A percentile compares a stretch with the other conserved stretches of the same genome.
Conservation (phyloP, 1,284 basidiomycete genomes). For the Caloboletus firmus region DNA sequence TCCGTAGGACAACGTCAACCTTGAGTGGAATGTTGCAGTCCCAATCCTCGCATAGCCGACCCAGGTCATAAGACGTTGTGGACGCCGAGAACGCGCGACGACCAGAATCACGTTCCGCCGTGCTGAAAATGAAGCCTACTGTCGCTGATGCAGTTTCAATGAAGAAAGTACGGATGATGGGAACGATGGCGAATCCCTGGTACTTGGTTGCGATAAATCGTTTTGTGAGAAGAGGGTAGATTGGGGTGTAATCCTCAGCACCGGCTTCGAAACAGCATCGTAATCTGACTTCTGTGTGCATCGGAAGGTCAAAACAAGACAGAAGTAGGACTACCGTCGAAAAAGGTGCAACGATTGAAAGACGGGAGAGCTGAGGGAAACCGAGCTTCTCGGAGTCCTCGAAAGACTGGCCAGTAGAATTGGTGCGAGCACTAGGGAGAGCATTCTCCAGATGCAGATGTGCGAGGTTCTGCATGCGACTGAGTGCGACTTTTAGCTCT, state of each 20-base stretch:
- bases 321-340: constrained; percentile 21
- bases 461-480: constrained; percentile 33
- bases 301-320: constrained; percentile 18
- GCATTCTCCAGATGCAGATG: constrained; percentile 33
- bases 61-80: constrained; percentile 7
- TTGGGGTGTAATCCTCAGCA: constrained; percentile 6
- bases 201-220: constrained; percentile 13
- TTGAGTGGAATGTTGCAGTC: constrained; percentile 21
- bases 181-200: neutral
- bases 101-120: constrained; percentile 8
- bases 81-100: constrained; percentile 9
- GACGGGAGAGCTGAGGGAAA: constrained; percentile 21
- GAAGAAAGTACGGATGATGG: constrained; percentile 17
- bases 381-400: constrained; percentile 5
- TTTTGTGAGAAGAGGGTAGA: constrained; percentile 18
- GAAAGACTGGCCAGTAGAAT: neutral
- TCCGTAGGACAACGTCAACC: constrained; percentile 11
- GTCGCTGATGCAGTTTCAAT: constrained; percentile 9
- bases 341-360: constrained; percentile 22
- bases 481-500: constrained; percentile 30
- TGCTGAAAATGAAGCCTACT: constrained; percentile 22
- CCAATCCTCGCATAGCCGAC: constrained; percentile 21
- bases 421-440: constrained; percentile 22
- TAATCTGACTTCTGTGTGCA: constrained; percentile 21
- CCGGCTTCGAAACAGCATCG: constrained; percentile 15